Percentiles rank a stretch among this genome's conserved stretches.
These are phyloP conservation scores for Agrocybe praecox DNA, from an alignment of 768 basidiomycete genomes.

Conservation along the genomic window DNA sequence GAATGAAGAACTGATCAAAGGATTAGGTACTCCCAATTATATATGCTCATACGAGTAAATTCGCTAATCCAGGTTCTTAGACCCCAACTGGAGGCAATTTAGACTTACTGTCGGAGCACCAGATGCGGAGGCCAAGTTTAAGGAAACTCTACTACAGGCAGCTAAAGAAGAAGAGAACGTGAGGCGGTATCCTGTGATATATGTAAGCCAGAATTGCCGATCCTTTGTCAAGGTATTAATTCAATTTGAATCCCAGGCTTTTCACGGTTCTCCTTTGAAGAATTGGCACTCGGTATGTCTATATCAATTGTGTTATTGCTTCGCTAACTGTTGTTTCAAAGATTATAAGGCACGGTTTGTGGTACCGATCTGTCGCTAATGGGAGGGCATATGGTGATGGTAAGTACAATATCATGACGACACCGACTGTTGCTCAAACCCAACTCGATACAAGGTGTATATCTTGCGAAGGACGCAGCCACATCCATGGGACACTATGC, in stretches of 20 bases:
- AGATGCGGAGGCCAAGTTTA: conserved; percentile 70
- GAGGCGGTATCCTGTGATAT: conserved; percentile 45
- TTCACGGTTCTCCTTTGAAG: conserved; percentile 63
- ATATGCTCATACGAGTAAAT: neutral
- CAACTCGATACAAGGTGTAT: conserved; percentile 53
- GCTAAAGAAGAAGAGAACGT: conserved; percentile 41
- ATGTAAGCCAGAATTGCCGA: conserved; percentile 28
- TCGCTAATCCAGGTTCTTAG: conserved; percentile 26
- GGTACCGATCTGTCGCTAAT: conserved; percentile 56
- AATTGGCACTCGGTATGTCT: conserved; percentile 72
- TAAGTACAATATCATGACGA: conserved; percentile 18
- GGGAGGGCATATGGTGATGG: conserved; percentile 70
- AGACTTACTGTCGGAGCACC: conserved; percentile 73
- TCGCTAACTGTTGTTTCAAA: conserved; percentile 20
- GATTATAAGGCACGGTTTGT: conserved; percentile 76
- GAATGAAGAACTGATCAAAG: conserved; percentile 54
- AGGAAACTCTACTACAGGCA: conserved; percentile 43
- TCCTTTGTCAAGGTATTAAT: neutral
- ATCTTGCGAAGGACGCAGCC: conserved; percentile 61
- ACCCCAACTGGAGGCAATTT: conserved; percentile 59
- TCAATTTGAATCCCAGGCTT: conserved; percentile 45
- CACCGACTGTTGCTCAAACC: neutral
- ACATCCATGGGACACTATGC: conserved; percentile 52
- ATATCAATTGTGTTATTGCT: neutral
- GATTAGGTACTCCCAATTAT: conserved; percentile 42